Conservation (phyloP, 805 yeast genomes). For the Suhomyces emberorum region DNA sequence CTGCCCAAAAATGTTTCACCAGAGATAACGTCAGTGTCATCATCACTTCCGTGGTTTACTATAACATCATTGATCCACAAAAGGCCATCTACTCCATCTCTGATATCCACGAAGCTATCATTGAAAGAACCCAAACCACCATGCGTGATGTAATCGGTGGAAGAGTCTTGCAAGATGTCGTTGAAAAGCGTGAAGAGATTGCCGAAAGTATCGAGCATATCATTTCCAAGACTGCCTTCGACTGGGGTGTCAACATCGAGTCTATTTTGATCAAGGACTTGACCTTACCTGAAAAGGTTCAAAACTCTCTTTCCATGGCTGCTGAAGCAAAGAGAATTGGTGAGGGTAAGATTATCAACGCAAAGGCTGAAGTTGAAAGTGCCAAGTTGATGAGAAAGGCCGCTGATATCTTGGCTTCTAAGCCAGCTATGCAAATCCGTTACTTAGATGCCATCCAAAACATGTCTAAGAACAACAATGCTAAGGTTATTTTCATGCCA, state of each 20-base stretch:
- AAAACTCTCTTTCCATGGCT: constrained; percentile 63
- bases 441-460: constrained; percentile 75
- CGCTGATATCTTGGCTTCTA: constrained; percentile 69
- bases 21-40: constrained; percentile 61
- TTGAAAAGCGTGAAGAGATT: constrained; percentile 69
- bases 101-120: constrained; percentile 52
- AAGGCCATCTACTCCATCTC: constrained; percentile 58
- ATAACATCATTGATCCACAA: constrained; percentile 64
- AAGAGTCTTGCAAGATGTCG: constrained; percentile 63
- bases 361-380: constrained; percentile 71
- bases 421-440: constrained; percentile 76
- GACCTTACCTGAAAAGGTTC: constrained; percentile 50
- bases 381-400: constrained; percentile 78
- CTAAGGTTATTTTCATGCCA: constrained; percentile 78
- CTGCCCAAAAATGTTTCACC: constrained; percentile 68
- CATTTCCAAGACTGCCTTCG: constrained; percentile 57
- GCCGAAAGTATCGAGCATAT: constrained; percentile 62
- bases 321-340: constrained; percentile 76
- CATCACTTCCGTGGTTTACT: constrained; percentile 66
- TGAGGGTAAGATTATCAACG: constrained; percentile 71
- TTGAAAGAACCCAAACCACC: constrained; percentile 70
- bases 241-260: constrained; percentile 72
- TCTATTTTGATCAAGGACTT: constrained; percentile 67
- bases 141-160: constrained; percentile 70
- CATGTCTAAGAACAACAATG: constrained; percentile 59